Conservation (phyloP, 139 green algal species). For the Chlamydomonas sphaeroides region DNA sequence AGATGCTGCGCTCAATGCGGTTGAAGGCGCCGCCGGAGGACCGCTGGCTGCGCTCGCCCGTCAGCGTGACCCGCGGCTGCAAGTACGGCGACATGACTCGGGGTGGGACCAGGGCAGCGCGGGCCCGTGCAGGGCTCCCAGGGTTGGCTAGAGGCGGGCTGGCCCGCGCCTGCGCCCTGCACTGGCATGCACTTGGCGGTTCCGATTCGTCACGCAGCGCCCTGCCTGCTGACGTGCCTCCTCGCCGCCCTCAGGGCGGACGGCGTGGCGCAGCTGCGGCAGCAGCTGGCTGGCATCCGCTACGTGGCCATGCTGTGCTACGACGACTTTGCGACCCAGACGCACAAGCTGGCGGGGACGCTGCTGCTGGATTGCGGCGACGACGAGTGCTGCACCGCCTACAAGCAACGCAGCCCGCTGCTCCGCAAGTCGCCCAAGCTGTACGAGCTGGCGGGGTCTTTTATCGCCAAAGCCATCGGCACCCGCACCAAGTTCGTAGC, state of each 20-base stretch:
- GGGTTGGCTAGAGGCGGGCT: too few relatives aligned
- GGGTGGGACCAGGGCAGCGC: too few relatives aligned
- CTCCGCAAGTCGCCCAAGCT: neutral
- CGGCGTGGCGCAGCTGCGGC: neutral
- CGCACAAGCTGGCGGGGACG: conserved; percentile 3
- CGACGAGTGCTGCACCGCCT: neutral
- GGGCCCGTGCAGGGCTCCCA: neutral
- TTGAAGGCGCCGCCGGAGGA: neutral
- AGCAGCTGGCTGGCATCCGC: neutral
- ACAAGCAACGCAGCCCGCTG: neutral
- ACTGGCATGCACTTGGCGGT: too few relatives aligned
- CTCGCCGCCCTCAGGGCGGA: neutral
- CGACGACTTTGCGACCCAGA: neutral
- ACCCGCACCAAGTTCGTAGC: too few relatives aligned
- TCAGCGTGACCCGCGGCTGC: neutral
- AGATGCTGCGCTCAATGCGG: neutral
- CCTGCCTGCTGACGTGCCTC: too few relatives aligned
- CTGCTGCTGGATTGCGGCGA: neutral
- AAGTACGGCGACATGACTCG: too few relatives aligned
- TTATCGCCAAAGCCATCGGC: too few relatives aligned
- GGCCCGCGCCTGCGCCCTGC: too few relatives aligned
- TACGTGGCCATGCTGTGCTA: neutral
- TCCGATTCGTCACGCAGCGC: too few relatives aligned
- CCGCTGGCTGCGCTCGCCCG: neutral
- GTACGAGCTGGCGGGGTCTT: too few relatives aligned